A percentile compares a stretch with the other conserved stretches of the same genome.
phyloP scores from a whole-genome alignment of 1,139 yeast species.

The Lipomyces yarrowii region DNA sequence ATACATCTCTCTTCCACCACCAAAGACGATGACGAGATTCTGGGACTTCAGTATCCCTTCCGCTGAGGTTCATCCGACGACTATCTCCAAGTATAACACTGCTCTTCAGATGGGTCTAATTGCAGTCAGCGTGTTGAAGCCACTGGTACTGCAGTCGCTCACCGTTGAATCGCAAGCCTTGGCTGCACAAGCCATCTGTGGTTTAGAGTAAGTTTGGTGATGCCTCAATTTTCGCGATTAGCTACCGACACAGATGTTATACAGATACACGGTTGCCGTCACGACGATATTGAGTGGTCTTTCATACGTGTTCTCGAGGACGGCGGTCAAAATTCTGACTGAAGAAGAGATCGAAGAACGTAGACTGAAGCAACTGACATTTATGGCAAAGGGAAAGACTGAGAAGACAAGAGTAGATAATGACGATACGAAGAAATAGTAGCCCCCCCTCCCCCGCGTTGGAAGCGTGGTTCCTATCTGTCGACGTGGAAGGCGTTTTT shows the following conservation, averaged over 20 bases:
- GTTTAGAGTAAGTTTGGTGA: constrained; percentile 25
- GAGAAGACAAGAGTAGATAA: background rate
- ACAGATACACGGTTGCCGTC: constrained; percentile 64
- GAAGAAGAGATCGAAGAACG: constrained; percentile 24
- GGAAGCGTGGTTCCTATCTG: background rate
- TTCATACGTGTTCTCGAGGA: constrained; percentile 68
- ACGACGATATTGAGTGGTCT: constrained; percentile 82
- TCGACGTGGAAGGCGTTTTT: background rate
- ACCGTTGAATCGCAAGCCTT: constrained; percentile 35
- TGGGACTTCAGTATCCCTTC: constrained; percentile 81
- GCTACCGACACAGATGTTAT: background rate
- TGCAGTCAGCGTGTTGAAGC: constrained; percentile 71
- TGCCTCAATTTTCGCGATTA: background rate
- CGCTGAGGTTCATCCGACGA: constrained; percentile 88
- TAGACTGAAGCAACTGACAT: constrained; percentile 7
- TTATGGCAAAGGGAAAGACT: constrained; percentile 2
- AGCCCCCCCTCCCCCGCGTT: background rate
- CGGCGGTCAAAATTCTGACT: constrained; percentile 59
- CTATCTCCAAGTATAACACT: constrained; percentile 58
- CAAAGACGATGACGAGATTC: constrained; percentile 69
- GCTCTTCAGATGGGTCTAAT: constrained; percentile 89
- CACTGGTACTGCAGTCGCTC: constrained; percentile 52
- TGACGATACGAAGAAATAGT: background rate
- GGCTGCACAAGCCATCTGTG: constrained; percentile 24
- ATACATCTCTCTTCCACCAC: constrained; percentile 71